Evolutionary conservation across 2,329 filamentous ascomycete species (phyloP), one percentile per base, ranked within the genome.

Genomic region (Biscogniauxia marginata): DNA sequence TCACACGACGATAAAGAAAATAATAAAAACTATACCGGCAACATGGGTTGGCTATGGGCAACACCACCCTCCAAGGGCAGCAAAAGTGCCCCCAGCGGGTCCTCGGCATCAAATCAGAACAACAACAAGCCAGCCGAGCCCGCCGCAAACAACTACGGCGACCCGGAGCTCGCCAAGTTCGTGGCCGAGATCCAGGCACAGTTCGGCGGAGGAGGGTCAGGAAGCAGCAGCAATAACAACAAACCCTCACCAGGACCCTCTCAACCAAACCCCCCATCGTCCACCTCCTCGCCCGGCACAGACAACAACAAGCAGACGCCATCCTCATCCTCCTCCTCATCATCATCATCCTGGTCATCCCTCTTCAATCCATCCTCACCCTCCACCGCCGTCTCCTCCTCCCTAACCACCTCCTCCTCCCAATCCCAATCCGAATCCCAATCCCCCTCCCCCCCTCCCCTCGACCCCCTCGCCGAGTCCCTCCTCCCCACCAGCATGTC

Each of bases 401-500:
- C 34, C 13, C 18, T 53, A 25, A 30, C 43, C 30, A 19, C 50
- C n/a, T 39, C 50, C 18, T 19, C 19, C 30, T 7, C 30, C 30
- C 9, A 54, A 59, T 59, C 22, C 46, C 5, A 49, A 18, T 20
- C 11, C 7, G 7, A n/a, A 9, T 45, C 50, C 21, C 50, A 57
- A 52, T 50, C 61, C 45, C 20, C 39, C 49, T 47, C 54, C 22
- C 1, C 22, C 1, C 8, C 45, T 55, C 62, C 60, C 54, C 69
- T 74, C 58, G 74, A 78, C 60, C 73, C 79, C 56, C 73, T 89
- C 56, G 83, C 86, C 63, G 85, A 90, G 62, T 84, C 86, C 60
- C 79, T 91, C 50, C 89, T 95, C 59, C 91, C 91, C 0, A 86
- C 86, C 45, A 85, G 82, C 52, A 95, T 98, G 88, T 93, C 89